Evolutionary conservation across 805 yeast genomes (phyloP).

Genomic region (Tetrapisispora pingtungensis): DNA sequence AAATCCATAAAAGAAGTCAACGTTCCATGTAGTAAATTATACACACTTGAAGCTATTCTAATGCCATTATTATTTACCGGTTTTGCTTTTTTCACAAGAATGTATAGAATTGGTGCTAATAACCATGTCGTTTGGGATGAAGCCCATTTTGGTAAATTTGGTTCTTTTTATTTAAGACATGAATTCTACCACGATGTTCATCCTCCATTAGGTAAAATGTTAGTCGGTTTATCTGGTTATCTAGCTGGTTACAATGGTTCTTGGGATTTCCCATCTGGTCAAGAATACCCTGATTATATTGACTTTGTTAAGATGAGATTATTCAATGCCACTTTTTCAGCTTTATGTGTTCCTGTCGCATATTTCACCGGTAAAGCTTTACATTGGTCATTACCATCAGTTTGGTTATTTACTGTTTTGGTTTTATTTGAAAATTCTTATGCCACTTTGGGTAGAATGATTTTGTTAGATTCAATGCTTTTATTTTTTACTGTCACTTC

Average conservation of each 20-base stretch:
- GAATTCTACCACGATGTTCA: conserved; percentile 82
- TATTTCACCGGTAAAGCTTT: conserved; percentile 58
- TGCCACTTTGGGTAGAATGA: conserved; percentile 63
- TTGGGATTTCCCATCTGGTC: conserved; percentile 66
- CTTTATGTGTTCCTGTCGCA: conserved; percentile 58
- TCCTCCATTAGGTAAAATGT: conserved; percentile 78
- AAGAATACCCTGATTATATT: conserved; percentile 47
- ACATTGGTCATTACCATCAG: conserved; percentile 41
- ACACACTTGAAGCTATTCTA: conserved; percentile 25
- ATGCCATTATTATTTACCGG: conserved; percentile 38
- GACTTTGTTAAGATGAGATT: conserved; percentile 59
- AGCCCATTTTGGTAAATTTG: conserved; percentile 83
- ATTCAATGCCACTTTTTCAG: conserved; percentile 61
- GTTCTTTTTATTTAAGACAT: conserved; percentile 67
- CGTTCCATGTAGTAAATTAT: conserved; percentile 5
- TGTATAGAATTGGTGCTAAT: conserved; percentile 47
- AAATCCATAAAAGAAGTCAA: background rate
- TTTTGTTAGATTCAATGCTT: conserved; percentile 66
- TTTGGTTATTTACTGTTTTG: conserved; percentile 52
- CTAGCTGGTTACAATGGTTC: conserved; percentile 75
- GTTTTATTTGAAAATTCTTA: conserved; percentile 60
- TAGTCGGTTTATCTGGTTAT: conserved; percentile 68
- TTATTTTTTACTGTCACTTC: conserved; percentile 68
- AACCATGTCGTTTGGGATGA: conserved; percentile 77
- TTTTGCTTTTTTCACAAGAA: conserved; percentile 44